Conservation (phyloP, 148 eudicot genomes). For the Amaranthus hypochondriacus region DNA sequence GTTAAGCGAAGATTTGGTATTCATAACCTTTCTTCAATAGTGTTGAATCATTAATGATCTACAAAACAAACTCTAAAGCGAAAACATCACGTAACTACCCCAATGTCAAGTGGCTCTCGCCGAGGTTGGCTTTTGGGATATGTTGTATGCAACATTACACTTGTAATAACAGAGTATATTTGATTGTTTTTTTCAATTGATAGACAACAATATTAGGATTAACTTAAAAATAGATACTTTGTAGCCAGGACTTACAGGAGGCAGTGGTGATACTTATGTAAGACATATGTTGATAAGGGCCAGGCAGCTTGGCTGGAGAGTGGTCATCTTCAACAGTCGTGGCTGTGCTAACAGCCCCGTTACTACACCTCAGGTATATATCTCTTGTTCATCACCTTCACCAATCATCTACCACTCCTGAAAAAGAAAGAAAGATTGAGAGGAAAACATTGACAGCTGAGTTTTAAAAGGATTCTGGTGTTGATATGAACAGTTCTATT, state of each 20-base stretch:
- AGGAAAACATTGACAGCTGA: neutral
- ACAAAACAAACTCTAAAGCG: too few species aligned
- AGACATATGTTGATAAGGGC: conserved; percentile 82
- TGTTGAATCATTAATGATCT: too few species aligned
- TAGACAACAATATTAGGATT: too few species aligned
- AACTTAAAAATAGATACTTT: conserved; percentile 6
- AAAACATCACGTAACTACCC: too few species aligned
- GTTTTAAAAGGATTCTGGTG: neutral
- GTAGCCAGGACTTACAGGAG: conserved; percentile 98
- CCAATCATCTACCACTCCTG: too few species aligned
- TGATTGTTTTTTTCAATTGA: neutral
- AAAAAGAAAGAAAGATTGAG: too few species aligned
- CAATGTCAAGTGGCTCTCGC: too few species aligned
- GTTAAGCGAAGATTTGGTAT: too few species aligned
- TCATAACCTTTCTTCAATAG: too few species aligned
- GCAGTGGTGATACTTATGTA: conserved; percentile 81
- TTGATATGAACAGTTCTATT: conserved; percentile 69
- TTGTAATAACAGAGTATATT: too few species aligned
- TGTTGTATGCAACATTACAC: too few species aligned
- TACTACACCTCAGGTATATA: conserved; percentile 71
- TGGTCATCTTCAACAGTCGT: conserved; percentile 84
- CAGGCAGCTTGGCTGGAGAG: conserved; percentile 71
- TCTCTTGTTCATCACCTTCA: neutral
- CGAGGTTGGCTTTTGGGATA: too few species aligned
- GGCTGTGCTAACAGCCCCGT: conserved; percentile 90